A percentile compares a stretch with the other conserved stretches of the same genome.
These are phyloP conservation scores for Coemansia sp. DNA, from an alignment of 192 early-diverging fungal genomes.

Conservation along the genomic window DNA sequence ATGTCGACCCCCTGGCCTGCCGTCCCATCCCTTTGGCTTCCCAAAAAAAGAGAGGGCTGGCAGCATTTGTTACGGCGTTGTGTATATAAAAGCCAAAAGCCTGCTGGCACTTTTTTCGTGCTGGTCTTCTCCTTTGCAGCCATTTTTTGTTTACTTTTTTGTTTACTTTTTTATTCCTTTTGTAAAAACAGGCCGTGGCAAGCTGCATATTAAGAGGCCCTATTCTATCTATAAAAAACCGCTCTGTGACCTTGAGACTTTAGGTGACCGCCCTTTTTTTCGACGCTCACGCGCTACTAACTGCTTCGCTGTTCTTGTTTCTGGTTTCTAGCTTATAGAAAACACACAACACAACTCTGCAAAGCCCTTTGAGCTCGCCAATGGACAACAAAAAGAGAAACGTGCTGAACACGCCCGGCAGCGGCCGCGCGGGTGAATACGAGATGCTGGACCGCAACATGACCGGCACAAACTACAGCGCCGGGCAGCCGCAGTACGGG, in stretches of 20 bases:
- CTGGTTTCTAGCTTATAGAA: background rate
- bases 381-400: constrained; percentile 41
- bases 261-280: background rate
- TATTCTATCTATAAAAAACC: background rate
- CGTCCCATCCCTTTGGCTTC: background rate
- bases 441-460: constrained; percentile 55
- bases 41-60: background rate
- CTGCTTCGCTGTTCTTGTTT: background rate
- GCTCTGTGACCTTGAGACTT: background rate
- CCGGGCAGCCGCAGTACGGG: constrained; percentile 21
- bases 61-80: too few species aligned
- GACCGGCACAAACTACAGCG: constrained; percentile 18
- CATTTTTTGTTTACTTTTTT: background rate
- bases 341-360: too few species aligned
- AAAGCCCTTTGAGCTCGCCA: background rate
- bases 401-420: constrained; percentile 7
- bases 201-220: background rate
- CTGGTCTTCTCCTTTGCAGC: background rate
- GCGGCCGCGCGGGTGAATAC: constrained; percentile 39
- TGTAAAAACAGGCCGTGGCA: background rate
- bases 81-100: background rate
- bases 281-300: background rate
- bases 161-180: background rate
- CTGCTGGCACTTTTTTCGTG: background rate
- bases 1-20: background rate